Base-by-base conservation (phyloP, 2,329 filamentous ascomycete genomes). In the Alternaria gansuensis region DNA sequence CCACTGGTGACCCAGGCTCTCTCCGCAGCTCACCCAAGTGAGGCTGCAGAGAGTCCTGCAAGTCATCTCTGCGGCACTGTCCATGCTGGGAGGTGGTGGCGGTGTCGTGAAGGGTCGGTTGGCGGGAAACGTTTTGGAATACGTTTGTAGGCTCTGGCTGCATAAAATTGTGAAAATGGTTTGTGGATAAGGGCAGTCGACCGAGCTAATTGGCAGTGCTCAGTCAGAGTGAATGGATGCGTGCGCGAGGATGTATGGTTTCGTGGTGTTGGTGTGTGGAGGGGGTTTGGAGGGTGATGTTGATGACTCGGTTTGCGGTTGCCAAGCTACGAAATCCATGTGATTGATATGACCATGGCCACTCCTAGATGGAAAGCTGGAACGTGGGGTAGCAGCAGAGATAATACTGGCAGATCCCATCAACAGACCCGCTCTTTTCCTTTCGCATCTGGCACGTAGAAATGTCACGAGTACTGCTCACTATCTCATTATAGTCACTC, bases 101-200 rank as follows among this genome's bases (percentile, higher is more conserved):
- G 64, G 73, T 69, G 71, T 77, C 65, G 69, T 70, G 70, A 68
- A 75, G 68, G 71, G 74, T 71, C 68, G 79, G 72, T 71, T 76
- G 64, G 66, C 75, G 71, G 60, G 73, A 72, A 69, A 75, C 77
- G 77, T 79, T 79, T 78, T 81, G 80, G 74, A 76, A 79, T 75
- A 78, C 78, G 79, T 81, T 77, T 73, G 80, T 71, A 70, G 81
- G 78, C 84, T 84, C 85, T 82, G 86, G 77, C 83, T 86, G 86
- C 87, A 89, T 89, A 88, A 84, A 88, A 88, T 76, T 73, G 74
- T 77, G 73, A 70, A 67, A 65, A 64, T 65, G 68, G 67, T 72
- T 59, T 59, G 64, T 60, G 64, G 65, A 58, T 64, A 68, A 65
- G 67, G 66, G 67, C 65, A 70, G 69, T 72, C 74, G 84, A 87